Evolutionary conservation across 1,284 basidiomycete genomes (phyloP), one percentile per base, ranked within the genome.

Genomic region (Ustilago bromivora): DNA sequence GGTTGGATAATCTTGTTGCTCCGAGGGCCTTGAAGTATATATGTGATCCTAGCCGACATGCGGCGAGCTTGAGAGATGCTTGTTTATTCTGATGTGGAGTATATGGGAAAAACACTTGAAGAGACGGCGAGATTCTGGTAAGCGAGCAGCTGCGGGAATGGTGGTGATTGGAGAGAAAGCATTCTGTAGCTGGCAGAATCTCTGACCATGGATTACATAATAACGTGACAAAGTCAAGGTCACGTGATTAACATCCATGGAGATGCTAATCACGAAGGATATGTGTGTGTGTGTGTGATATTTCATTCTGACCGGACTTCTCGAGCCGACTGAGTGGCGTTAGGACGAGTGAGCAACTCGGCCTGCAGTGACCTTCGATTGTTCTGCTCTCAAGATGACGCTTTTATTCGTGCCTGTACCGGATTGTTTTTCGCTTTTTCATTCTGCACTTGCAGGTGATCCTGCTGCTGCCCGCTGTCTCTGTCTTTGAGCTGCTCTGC

Each of bases 261-360:
- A 51, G 49, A 31, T 51, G 49, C 31, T 31, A 32, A 51, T 51
- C 31, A 31, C 49, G 28, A 23, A 28, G 23, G 49, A 51, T 51
- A 1, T 46, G 7, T 43, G 10, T 28, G 23, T 28, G 23, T 28
- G 23, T 28, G 2, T 28, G 23, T 28, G 23, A 28, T 28, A 28
- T 28, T 28, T 28, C 23, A 28, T 28, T 43, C 40, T 13, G 40
- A 46, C 43, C n/a, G 19, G 43, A 46, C 43, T 46, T 46, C n/a
- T 19, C 1, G 2, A 17, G 11, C 40, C 40, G 40, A 17, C 40
- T 41, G 40, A 41, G 13, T 41, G 40, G 40, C 40, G 17, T 12
- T 15, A 12, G 13, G 12, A 43, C 10, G 23, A 19, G n/a, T 10
- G 23, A 28, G 47, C n/a, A 51, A 31, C 49, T 32, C 49, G 28